These are phyloP conservation scores for Dictyostelium capitatum DNA, from an alignment of 78 protist genomes.

Conservation along the genomic window DNA sequence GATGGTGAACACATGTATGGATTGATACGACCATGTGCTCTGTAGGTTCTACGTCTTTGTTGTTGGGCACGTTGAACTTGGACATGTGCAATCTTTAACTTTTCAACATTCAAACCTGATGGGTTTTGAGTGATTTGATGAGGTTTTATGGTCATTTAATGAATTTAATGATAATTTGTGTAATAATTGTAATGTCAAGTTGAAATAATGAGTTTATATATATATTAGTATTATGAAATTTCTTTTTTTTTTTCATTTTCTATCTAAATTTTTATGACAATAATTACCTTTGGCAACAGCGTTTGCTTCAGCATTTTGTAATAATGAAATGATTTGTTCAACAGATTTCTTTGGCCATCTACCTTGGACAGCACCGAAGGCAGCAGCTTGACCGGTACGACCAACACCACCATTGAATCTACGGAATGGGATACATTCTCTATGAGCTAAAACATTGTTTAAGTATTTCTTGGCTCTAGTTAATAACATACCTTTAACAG, in stretches of 20 bases:
- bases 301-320: slow-evolving; percentile 96
- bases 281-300: slow-evolving; percentile 86
- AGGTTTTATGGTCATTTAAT: too few species aligned
- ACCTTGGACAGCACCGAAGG: slow-evolving; percentile 84
- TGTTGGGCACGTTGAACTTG: slow-evolving; percentile 95
- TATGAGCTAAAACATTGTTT: slow-evolving; percentile 90
- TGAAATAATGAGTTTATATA: too few species aligned
- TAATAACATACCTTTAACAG: slow-evolving; percentile 92
- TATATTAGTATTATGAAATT: too few species aligned
- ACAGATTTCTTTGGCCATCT: slow-evolving; percentile 97
- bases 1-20: slow-evolving; percentile 96
- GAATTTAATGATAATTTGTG: too few species aligned
- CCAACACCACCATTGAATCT: slow-evolving; percentile 95
- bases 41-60: slow-evolving; percentile 96
- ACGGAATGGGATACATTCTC: slow-evolving; percentile 94
- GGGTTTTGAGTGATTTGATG: too few species aligned
- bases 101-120: slow-evolving; percentile 81
- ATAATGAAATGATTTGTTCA: slow-evolving; percentile 87
- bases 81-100: slow-evolving; percentile 89
- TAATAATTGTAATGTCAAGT: too few species aligned
- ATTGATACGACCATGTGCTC: slow-evolving; percentile 99
- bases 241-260: too few species aligned
- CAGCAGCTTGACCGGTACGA: slow-evolving; percentile 95
- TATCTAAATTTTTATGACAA: too few species aligned
- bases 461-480: slow-evolving; percentile 91